phyloP scores from a whole-genome alignment of 805 yeast species.

The Zygoascus flipseniorum region DNA sequence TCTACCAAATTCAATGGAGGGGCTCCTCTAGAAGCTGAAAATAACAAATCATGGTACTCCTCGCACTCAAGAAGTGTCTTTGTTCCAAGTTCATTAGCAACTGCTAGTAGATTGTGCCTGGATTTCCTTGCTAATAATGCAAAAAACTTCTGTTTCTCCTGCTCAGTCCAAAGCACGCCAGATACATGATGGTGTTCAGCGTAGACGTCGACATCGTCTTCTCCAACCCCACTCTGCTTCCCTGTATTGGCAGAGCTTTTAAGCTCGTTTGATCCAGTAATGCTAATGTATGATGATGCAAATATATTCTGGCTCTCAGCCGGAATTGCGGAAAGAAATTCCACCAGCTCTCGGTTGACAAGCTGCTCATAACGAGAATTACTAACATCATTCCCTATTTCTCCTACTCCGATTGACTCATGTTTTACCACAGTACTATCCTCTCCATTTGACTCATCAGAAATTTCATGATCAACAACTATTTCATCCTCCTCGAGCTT shows the following conservation, averaged over 20 bases:
- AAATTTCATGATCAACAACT: neutral
- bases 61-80: constrained; percentile 20
- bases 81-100: constrained; percentile 16
- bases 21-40: neutral
- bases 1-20: constrained; percentile 9
- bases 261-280: neutral
- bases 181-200: neutral
- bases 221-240: neutral
- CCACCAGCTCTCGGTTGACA: constrained; percentile 8
- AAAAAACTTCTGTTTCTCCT: constrained; percentile 20
- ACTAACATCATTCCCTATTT: neutral
- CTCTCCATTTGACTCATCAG: too few relatives aligned
- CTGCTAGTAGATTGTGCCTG: constrained; percentile 16
- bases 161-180: constrained; percentile 15
- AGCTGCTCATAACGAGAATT: constrained; percentile 6
- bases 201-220: neutral
- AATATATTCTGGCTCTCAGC: neutral
- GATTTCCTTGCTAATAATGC: constrained; percentile 17
- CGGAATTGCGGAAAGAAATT: constrained; percentile 6
- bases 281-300: neutral
- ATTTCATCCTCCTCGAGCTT: neutral
- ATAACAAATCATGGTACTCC: constrained; percentile 17
- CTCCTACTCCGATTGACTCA: neutral
- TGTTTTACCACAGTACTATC: too few relatives aligned
- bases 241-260: neutral